These are phyloP conservation scores for Solanum bulbocastanum DNA, from an alignment of 257 asterid species.

Conservation along the genomic window DNA sequence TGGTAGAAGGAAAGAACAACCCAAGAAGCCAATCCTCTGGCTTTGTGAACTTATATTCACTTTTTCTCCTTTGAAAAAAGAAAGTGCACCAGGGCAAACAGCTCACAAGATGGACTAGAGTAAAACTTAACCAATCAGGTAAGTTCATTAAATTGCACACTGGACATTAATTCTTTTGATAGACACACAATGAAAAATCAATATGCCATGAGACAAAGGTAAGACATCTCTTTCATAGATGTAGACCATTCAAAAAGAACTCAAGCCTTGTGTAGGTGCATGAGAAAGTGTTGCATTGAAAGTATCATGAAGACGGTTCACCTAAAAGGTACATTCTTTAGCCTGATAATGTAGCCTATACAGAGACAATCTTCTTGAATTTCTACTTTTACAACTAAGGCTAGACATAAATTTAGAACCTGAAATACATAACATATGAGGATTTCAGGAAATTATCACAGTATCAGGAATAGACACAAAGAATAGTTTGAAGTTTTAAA, in stretches of 20 bases:
- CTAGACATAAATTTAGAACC: neutral
- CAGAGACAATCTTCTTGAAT: neutral
- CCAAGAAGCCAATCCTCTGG: neutral
- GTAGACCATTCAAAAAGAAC: neutral
- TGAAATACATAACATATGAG: neutral
- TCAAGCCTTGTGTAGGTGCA: neutral
- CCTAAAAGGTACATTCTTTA: neutral
- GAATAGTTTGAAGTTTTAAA: neutral
- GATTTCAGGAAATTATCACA: neutral
- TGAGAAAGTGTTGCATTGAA: neutral
- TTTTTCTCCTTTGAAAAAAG: neutral
- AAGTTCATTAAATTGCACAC: neutral
- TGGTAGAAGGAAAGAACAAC: neutral
- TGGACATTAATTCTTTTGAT: neutral
- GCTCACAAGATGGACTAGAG: neutral
- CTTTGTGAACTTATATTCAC: neutral
- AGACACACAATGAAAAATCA: neutral
- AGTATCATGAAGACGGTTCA: neutral
- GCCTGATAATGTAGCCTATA: neutral
- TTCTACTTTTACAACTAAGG: neutral
- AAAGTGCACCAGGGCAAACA: neutral
- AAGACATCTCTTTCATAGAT: neutral
- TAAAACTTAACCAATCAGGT: neutral
- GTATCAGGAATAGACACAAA: neutral
- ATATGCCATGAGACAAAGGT: neutral